Evolutionary conservation across 208 protist species (phyloP).

Genomic region (Acanthamoeba royreba): DNA sequence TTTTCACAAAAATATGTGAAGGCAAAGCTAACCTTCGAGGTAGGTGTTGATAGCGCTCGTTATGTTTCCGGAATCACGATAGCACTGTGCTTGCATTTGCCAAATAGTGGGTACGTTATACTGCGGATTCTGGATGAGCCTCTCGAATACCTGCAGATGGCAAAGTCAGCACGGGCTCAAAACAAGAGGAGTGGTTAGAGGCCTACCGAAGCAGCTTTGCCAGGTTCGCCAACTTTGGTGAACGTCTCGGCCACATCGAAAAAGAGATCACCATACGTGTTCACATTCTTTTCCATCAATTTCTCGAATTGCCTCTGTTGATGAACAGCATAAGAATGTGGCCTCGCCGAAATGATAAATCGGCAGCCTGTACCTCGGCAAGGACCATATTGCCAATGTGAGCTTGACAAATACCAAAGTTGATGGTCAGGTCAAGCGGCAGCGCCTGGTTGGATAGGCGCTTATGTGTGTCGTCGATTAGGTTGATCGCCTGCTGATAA

Average conservation of each 20-base stretch:
- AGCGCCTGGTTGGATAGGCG: not conserved
- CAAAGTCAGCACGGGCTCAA: not conserved
- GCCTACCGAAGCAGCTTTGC: not conserved
- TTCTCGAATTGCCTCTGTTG: slow-evolving; percentile 49
- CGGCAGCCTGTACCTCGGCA: not conserved
- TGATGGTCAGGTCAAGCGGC: slow-evolving; percentile 42
- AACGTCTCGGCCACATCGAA: slow-evolving; percentile 58
- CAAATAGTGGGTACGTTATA: slow-evolving; percentile 40
- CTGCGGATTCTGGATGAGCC: not conserved
- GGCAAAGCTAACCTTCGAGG: not conserved
- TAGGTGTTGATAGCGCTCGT: not conserved
- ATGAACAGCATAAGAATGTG: not conserved
- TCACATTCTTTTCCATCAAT: not conserved
- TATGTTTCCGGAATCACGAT: not conserved
- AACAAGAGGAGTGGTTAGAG: not conserved
- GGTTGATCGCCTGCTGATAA: not conserved
- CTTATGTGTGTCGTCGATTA: not conserved
- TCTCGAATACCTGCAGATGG: not conserved
- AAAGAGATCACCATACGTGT: slow-evolving; percentile 44
- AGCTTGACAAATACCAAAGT: slow-evolving; percentile 52
- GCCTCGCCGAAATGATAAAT: not conserved
- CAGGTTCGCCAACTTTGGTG: not conserved
- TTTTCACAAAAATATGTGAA: not conserved
- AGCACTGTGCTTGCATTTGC: not conserved
- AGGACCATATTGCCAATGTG: slow-evolving; percentile 13